phyloP scores from a whole-genome alignment of 2,329 filamentous ascomycete genomes.

The Coniosporium tulheliwenetii region DNA sequence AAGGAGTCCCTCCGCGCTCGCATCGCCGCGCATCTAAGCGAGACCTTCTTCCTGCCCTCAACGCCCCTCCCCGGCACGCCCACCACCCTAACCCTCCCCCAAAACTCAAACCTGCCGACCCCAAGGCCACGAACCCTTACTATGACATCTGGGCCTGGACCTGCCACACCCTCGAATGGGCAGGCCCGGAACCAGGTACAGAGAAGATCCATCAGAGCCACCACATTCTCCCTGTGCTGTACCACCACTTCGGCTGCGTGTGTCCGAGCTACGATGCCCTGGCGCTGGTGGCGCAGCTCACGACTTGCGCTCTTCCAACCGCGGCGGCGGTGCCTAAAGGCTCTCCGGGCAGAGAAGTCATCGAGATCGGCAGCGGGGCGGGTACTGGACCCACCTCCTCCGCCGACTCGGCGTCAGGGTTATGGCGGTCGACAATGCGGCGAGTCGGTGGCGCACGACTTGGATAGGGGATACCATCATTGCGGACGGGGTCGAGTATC shows the following conservation, averaged over 20 bases:
- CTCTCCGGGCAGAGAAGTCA: conserved; percentile 26
- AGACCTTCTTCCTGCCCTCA: conserved; percentile 34
- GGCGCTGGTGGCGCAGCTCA: conserved; percentile 39
- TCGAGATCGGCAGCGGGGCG: conserved; percentile 59
- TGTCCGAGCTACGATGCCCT: conserved; percentile 53
- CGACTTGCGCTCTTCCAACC: conserved; percentile 11
- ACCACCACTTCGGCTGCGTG: conserved; percentile 66
- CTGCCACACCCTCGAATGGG: conserved; percentile 48
- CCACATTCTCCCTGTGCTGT: conserved; percentile 55
- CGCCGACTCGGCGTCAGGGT: conserved; percentile 38
- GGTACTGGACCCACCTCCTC: conserved; percentile 63
- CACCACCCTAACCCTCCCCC: conserved; percentile 14
- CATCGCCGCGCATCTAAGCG: conserved; percentile 40
- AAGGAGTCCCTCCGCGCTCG: conserved; percentile 43
- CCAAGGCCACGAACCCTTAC: conserved; percentile 45
- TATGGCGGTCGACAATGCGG: conserved; percentile 49
- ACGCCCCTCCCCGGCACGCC: conserved; percentile 12
- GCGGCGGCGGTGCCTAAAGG: conserved; percentile 15
- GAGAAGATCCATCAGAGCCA: conserved; percentile 41
- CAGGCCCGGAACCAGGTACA: conserved; percentile 40
- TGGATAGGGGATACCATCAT: conserved; percentile 55
- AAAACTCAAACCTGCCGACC: conserved; percentile 21
- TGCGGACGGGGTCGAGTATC: conserved; percentile 43
- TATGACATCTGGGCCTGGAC: conserved; percentile 52
- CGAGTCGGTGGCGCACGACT: conserved; percentile 50